phyloP scores from a whole-genome alignment of 331 rosid genomes.

The Acacia concinna region DNA sequence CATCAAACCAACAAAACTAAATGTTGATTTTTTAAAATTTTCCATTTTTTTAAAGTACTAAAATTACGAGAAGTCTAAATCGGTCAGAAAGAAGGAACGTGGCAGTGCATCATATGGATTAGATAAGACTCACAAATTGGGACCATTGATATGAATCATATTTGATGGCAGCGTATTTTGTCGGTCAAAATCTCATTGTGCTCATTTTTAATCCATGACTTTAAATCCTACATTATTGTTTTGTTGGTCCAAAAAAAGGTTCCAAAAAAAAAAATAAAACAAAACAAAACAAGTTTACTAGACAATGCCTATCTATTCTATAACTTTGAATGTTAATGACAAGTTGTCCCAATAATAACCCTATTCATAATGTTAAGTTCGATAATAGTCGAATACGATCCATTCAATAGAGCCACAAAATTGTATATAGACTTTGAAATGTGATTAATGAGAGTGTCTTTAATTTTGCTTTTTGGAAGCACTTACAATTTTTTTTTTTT shows the following conservation, averaged over 20 bases:
- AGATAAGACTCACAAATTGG: background rate
- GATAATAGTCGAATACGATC: no score
- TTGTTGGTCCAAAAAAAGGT: background rate
- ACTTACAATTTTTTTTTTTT: no score
- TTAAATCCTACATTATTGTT: background rate
- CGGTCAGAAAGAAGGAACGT: background rate
- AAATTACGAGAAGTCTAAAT: background rate
- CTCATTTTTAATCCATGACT: background rate
- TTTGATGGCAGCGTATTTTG: background rate
- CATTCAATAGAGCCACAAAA: no score
- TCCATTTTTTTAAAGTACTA: background rate
- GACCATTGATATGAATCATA: background rate
- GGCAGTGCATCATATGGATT: background rate
- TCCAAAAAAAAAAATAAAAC: no score
- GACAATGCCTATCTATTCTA: no score
- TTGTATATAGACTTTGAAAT: no score
- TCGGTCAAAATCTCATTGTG: background rate
- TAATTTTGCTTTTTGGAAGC: no score
- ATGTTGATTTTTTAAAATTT: background rate
- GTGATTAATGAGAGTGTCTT: no score
- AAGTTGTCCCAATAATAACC: no score
- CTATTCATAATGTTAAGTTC: no score
- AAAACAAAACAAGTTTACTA: background rate
- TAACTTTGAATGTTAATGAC: no score
- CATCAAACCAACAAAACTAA: background rate